Percentiles rank a stretch among this genome's conserved stretches.
Conservation (phyloP, 2,329 filamentous ascomycete species). For the Teratosphaeria zuluensis region DNA sequence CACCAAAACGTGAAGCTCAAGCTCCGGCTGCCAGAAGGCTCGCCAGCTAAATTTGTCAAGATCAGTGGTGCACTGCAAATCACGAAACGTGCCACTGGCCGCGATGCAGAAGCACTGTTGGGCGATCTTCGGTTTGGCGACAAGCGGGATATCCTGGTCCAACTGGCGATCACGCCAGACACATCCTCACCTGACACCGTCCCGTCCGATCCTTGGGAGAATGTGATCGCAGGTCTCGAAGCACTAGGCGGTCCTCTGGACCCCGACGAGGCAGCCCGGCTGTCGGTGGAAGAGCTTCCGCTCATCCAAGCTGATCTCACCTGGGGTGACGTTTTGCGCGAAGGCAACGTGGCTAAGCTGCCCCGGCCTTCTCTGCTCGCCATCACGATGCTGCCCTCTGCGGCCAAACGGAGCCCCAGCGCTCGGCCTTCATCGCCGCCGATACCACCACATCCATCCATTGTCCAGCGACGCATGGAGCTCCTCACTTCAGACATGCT, state of each 20-base stretch:
- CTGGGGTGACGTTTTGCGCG: slow-evolving; percentile 86
- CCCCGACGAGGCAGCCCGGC: slow-evolving; percentile 68
- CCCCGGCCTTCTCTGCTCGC: slow-evolving; percentile 83
- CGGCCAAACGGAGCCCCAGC: slow-evolving; percentile 12
- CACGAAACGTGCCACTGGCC: slow-evolving; percentile 88
- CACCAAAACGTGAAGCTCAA: slow-evolving; percentile 97
- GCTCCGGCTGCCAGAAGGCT: slow-evolving; percentile 86
- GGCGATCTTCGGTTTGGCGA: slow-evolving; percentile 93
- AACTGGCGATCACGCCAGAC: slow-evolving; percentile 85
- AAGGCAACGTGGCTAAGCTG: slow-evolving; percentile 75
- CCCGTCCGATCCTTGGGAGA: slow-evolving; percentile 93
- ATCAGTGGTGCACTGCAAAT: slow-evolving; percentile 94
- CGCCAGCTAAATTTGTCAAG: slow-evolving; percentile 95
- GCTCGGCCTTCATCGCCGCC: slow-evolving; percentile 53
- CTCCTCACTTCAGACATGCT: slow-evolving; percentile 97
- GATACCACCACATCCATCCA: slow-evolving; percentile 88
- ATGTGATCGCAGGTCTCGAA: slow-evolving; percentile 88
- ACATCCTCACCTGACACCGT: slow-evolving; percentile 71
- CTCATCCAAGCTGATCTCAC: slow-evolving; percentile 88
- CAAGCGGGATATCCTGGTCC: slow-evolving; percentile 87
- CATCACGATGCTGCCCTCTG: slow-evolving; percentile 83
- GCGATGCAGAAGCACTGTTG: slow-evolving; percentile 84
- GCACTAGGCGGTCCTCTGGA: slow-evolving; percentile 82
- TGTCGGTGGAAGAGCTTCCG: slow-evolving; percentile 89
- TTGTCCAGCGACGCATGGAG: slow-evolving; percentile 96